These are phyloP conservation scores for Nitzschia palea DNA, from an alignment of 108 stramenopile genomes.

Conservation along the genomic window DNA sequence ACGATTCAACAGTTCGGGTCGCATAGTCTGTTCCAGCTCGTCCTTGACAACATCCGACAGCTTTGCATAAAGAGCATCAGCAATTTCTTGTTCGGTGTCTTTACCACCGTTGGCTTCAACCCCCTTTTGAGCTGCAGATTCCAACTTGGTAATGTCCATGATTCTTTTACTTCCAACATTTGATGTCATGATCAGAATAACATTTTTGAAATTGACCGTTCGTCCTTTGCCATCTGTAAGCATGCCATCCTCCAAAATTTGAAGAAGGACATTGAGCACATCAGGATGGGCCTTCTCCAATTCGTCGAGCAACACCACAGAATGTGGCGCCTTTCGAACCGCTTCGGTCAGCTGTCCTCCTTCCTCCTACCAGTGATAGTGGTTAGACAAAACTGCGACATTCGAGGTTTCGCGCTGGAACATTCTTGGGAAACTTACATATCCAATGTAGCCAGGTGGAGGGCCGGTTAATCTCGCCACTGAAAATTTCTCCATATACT, in stretches of 20 bases:
- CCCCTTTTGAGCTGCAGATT: background rate
- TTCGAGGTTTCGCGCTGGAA: too few species aligned
- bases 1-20: constrained; percentile 98
- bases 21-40: constrained; percentile 89
- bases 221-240: constrained; percentile 98
- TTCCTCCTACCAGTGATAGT: constrained; percentile 92
- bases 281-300: constrained; percentile 97
- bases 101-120: background rate
- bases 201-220: constrained; percentile 92
- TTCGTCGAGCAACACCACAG: constrained; percentile 91
- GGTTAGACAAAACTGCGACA: too few species aligned
- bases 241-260: constrained; percentile 96
- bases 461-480: constrained; percentile 91
- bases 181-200: constrained; percentile 94
- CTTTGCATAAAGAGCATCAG: constrained; percentile 59
- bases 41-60: constrained; percentile 83
- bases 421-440: constrained; percentile 34
- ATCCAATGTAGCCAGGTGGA: constrained; percentile 89
- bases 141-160: constrained; percentile 50
- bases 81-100: constrained; percentile 6
- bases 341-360: constrained; percentile 98
- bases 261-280: constrained; percentile 94
- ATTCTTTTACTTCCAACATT: constrained; percentile 92
- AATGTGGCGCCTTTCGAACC: constrained; percentile 78
- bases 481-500: constrained; percentile 91